phyloP scores from a whole-genome alignment of 1,284 basidiomycete species.

The Ceratobasidium sp. region DNA sequence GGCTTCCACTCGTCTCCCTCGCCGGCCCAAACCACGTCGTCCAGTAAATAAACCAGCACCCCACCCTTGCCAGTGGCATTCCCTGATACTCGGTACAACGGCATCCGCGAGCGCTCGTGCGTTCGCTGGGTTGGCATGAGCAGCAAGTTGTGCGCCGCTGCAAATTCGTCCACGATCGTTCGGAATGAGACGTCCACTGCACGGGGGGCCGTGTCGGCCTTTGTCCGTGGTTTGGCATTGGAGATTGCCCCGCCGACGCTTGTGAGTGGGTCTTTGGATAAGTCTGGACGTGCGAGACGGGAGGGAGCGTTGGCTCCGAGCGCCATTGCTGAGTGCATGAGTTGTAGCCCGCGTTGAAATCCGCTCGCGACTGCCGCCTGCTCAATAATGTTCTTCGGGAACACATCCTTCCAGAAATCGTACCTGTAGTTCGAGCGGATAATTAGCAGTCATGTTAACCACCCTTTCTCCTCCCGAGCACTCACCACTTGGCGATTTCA shows the following conservation, averaged over 20 bases:
- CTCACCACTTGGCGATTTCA: slow-evolving; percentile 93
- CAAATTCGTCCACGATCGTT: slow-evolving; percentile 87
- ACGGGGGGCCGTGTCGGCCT: slow-evolving; percentile 8
- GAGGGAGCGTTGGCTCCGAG: slow-evolving; percentile 78
- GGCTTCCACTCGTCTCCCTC: slow-evolving; percentile 68
- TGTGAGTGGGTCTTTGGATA: slow-evolving; percentile 46
- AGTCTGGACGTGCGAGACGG: slow-evolving; percentile 72
- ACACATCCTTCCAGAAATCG: slow-evolving; percentile 83
- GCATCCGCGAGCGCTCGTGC: slow-evolving; percentile 85
- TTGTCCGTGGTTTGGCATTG: slow-evolving; percentile 53
- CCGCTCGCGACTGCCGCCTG: slow-evolving; percentile 76
- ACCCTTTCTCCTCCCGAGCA: slow-evolving; percentile 38
- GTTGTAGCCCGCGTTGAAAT: slow-evolving; percentile 84
- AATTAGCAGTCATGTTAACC: background rate
- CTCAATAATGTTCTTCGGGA: slow-evolving; percentile 73
- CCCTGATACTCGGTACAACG: slow-evolving; percentile 82
- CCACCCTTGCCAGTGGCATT: slow-evolving; percentile 86
- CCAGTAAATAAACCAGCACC: slow-evolving; percentile 82
- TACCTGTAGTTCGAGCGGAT: slow-evolving; percentile 54
- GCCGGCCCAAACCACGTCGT: slow-evolving; percentile 87
- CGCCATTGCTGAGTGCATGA: slow-evolving; percentile 93
- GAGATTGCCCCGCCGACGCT: slow-evolving; percentile 30
- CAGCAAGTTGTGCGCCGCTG: slow-evolving; percentile 83
- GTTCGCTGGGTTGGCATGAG: slow-evolving; percentile 87
- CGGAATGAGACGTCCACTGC: slow-evolving; percentile 81